Evolutionary conservation across 2,329 filamentous ascomycete species (phyloP), one percentile per base, ranked within the genome.

Genomic region (Aspergillus neotritici): DNA sequence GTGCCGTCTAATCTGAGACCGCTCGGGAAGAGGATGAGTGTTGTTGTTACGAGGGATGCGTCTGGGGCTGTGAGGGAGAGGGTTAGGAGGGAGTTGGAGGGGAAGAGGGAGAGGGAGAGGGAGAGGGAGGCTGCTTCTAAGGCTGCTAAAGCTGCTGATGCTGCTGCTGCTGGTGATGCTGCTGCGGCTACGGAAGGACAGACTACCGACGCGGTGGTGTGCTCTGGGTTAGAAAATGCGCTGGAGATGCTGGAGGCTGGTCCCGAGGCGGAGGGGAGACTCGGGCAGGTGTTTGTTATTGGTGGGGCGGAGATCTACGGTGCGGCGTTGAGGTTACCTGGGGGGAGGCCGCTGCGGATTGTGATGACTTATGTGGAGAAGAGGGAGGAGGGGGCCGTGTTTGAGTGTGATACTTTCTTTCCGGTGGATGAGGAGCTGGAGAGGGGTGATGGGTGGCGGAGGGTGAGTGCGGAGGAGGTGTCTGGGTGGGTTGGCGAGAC

Each of bases 221-320:
- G 79, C 4, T 60, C 66, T 1, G 82, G 82, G 9, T 64, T 88
- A 4, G 76, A 80, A 43, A 68, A 72, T 38, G 82, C 82, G 3
- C 53, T 87, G 33, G 57, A 59, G 37, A 58, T 54, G 21, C 60
- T 75, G 37, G 61, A 64, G 40, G 40, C 39, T 21, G 38, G 32
- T 34, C 62, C 52, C 44, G 53, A 48, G 32, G 37, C 44, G 25
- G 29, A 48, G 36, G 54, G 52, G 34, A 57, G 49, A 10, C 55
- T 82, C 29, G 77, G 75, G 7, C 77, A 78, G 54, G 75, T 88
- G 3, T 97, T 90, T 65, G 79, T 97, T 34, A 96, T 98, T 57
- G 93, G 93, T 16, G 93, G 93, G 4, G 86, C 82, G 43, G 84
- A 89, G 69, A 83, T 97, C 52, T 98, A 97, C 67, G 73, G 71